Conservation (phyloP, 345 rosid genomes). For the Gynandropsis gynandra region DNA sequence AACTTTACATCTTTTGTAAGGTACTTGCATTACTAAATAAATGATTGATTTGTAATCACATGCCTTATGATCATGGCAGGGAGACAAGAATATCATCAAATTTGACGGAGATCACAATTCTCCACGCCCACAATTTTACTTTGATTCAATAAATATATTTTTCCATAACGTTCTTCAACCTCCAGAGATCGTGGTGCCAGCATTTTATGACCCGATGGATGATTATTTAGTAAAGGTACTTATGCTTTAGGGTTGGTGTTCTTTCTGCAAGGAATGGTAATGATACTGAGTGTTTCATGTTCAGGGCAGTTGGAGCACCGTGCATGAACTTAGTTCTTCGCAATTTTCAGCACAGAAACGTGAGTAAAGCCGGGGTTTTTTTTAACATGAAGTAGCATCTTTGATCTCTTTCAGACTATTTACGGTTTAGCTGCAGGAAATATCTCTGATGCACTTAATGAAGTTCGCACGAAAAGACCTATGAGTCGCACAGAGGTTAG, state of each 20-base stretch:
- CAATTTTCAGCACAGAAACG: conserved; percentile 45
- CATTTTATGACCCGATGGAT: conserved; percentile 48
- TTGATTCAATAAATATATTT: conserved; percentile 88
- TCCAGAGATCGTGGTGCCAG: conserved; percentile 61
- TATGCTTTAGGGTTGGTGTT: conserved; percentile 18
- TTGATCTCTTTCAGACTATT: conserved; percentile 17
- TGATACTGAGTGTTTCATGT: conserved; percentile 30
- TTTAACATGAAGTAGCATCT: conserved; percentile 3
- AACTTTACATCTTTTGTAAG: too few species aligned
- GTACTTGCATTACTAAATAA: too few species aligned
- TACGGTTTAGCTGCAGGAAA: conserved; percentile 46
- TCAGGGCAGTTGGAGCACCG: conserved; percentile 60
- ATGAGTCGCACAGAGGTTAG: conserved; percentile 86
- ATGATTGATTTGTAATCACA: too few species aligned
- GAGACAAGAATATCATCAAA: conserved; percentile 95
- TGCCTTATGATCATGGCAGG: conserved; percentile 42
- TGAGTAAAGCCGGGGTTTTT: conserved; percentile 12
- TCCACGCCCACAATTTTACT: conserved; percentile 91
- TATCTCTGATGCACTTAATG: conserved; percentile 44
- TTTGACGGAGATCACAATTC: conserved; percentile 99
- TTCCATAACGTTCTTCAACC: conserved; percentile 95
- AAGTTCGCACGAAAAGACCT: conserved; percentile 69
- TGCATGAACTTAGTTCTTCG: conserved; percentile 38
- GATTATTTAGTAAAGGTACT: conserved; percentile 82
- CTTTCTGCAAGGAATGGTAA: conserved; percentile 15